Evolutionary conservation across 2,329 filamentous ascomycete genomes (phyloP), one percentile per base, ranked within the genome.

Genomic region (Cladobotryum mycophilum): DNA sequence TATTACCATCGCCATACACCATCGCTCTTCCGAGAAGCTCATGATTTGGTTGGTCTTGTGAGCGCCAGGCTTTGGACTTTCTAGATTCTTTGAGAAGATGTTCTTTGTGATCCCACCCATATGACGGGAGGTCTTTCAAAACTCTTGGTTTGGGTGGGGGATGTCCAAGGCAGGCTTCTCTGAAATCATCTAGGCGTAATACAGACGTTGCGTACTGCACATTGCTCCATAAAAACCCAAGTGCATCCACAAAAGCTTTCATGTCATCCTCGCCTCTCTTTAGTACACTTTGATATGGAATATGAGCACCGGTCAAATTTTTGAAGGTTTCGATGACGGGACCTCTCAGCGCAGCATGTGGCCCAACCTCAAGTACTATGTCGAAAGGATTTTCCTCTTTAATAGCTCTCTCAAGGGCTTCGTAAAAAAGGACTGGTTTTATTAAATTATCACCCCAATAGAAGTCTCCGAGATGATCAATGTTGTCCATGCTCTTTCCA

Each of bases 271-370:
- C 36, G 0, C 56, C 55, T 1, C 62, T 60, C 8, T 25, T 15
- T 2, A 63, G 37, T 1, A 50, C 40, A 17, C 37, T 44, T n/a
- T n/a, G 40, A 42, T 62, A 62, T 2, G 55, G 43, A 18, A 54
- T 8, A 13, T 35, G 14, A 47, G 17, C 9, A 15, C 15, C 5
- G 8, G 14, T 18, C 36, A 43, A 41, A 5, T 52, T 38, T 12
- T 49, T 45, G 20, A 57, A 33, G 6, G 73, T 74, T 60, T 76
- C 70, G 48, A 70, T 70, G 41, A 71, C 62, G 0, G 74, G 74
- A 0, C 74, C 73, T 44, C 71, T 69, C 4, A 78, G 66, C 0
- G 72, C 74, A 1, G 73, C 67, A 55, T 77, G 74, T 1, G 75
- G 74, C 0, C 75, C 74, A 5, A 77, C 56, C 55, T 78, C 75